A percentile compares a stretch with the other conserved stretches of the same genome.
Evolutionary conservation across 805 yeast genomes (phyloP).

Genomic region (Myxozyma neotropica): DNA sequence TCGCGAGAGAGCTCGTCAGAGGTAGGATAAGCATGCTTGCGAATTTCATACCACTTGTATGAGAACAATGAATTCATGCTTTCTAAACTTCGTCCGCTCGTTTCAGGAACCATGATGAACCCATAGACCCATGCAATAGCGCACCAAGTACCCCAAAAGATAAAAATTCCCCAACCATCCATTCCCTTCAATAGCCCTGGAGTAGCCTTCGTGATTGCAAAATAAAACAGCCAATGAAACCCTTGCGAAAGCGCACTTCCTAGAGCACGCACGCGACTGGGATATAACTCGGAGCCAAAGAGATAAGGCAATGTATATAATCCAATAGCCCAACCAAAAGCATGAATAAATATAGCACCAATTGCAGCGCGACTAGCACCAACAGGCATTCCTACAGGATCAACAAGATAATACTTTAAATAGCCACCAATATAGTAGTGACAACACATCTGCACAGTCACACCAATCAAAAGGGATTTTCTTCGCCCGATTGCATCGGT

Average conservation of each 20-base stretch:
- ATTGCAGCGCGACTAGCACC: slow-evolving; percentile 22
- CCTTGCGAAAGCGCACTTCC: slow-evolving; percentile 11
- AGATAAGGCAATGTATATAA: slow-evolving; percentile 16
- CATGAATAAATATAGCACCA: slow-evolving; percentile 20
- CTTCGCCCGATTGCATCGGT: slow-evolving; percentile 17
- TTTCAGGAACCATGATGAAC: slow-evolving; percentile 21
- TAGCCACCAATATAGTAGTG: slow-evolving; percentile 17
- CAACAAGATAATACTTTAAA: slow-evolving; percentile 3
- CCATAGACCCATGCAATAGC: slow-evolving; percentile 19
- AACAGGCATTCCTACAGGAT: background rate
- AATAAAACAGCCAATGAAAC: slow-evolving; percentile 24
- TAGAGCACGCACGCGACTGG: slow-evolving; percentile 17
- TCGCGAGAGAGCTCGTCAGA: background rate
- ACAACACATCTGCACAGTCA: slow-evolving; percentile 12
- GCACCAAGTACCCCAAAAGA: slow-evolving; percentile 21
- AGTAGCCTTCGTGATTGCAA: slow-evolving; percentile 24
- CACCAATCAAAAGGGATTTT: slow-evolving; percentile 9
- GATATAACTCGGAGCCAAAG: slow-evolving; percentile 22
- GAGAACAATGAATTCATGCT: slow-evolving; percentile 11
- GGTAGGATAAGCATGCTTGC: slow-evolving; percentile 12
- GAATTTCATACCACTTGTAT: slow-evolving; percentile 17
- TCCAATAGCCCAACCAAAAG: slow-evolving; percentile 21
- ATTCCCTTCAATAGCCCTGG: slow-evolving; percentile 13
- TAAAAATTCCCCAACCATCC: slow-evolving; percentile 18
- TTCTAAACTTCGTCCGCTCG: slow-evolving; percentile 17